Conservation (phyloP, 2,329 filamentous ascomycete species). For the Parascedosporium putredinis region DNA sequence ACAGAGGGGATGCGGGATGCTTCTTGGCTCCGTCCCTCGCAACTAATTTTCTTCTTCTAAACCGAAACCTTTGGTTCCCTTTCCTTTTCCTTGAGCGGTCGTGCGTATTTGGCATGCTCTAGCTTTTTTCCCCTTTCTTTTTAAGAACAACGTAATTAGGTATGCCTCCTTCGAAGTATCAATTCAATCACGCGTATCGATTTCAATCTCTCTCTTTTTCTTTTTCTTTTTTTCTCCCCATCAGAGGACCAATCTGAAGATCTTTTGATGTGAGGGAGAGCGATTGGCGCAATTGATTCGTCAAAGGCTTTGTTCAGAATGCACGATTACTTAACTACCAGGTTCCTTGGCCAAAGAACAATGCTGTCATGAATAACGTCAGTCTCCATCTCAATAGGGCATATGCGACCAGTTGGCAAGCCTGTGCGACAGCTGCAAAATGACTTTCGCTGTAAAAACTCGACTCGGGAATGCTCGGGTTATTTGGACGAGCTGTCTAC, state of each 20-base stretch:
- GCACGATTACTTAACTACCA: not conserved
- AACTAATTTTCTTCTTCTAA: not conserved
- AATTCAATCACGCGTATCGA: no score
- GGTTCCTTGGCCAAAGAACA: not conserved
- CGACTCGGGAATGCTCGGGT: not conserved
- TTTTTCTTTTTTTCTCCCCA: not conserved
- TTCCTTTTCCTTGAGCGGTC: no score
- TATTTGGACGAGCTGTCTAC: not conserved
- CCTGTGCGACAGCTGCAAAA: not conserved
- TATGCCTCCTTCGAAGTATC: no score
- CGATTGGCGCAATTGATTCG: conserved; percentile 3
- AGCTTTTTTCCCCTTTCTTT: no score
- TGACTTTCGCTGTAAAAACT: no score
- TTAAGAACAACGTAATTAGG: no score
- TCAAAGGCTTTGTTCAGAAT: not conserved
- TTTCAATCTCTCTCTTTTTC: not conserved
- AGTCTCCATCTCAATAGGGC: no score
- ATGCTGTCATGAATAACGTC: no score
- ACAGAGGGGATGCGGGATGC: no score
- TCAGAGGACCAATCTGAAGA: not conserved
- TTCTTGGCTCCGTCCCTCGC: not conserved
- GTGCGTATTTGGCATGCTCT: no score
- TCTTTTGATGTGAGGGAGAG: not conserved
- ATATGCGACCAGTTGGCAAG: no score
- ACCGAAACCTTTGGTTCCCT: no score